Percentiles rank a stretch among this genome's conserved stretches.
Evolutionary conservation across 31 red algal species (phyloP).

Genomic region (Odonthalia washingtoniensis): DNA sequence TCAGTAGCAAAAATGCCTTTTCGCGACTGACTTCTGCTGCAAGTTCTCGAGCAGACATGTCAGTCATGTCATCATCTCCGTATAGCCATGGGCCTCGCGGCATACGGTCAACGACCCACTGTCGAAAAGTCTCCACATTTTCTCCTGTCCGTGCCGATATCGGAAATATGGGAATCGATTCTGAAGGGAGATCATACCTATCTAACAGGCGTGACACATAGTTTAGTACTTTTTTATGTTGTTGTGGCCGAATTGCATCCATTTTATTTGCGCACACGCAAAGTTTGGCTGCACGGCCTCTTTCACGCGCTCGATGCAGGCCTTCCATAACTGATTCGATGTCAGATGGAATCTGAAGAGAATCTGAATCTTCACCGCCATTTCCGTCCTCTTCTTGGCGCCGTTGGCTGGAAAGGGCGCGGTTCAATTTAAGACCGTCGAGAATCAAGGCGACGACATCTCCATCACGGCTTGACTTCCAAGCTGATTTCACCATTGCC

Average conservation of each 20-base stretch:
- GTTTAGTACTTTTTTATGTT: constrained; percentile 25
- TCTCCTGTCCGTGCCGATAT: constrained; percentile 76
- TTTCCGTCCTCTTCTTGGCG: constrained; percentile 42
- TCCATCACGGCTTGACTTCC: constrained; percentile 63
- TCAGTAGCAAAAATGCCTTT: constrained; percentile 73
- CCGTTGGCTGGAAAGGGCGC: too few relatives aligned
- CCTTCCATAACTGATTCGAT: constrained; percentile 20
- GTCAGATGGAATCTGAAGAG: constrained; percentile 7
- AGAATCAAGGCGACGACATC: constrained; percentile 87
- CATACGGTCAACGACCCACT: constrained; percentile 71
- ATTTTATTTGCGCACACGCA: constrained; percentile 87
- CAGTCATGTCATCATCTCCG: constrained; percentile 88
- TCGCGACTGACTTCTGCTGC: constrained; percentile 96
- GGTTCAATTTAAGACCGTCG: constrained; percentile 70
- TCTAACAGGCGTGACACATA: constrained; percentile 43
- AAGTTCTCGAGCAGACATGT: constrained; percentile 82
- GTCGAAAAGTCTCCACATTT: constrained; percentile 50
- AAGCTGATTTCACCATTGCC: constrained; percentile 95
- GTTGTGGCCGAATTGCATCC: constrained; percentile 65
- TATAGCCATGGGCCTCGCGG: constrained; percentile 92
- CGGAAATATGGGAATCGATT: constrained; percentile 19
- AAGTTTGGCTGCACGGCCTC: constrained; percentile 17
- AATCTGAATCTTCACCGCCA: background rate
- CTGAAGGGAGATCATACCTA: background rate
- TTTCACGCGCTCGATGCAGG: background rate